These are phyloP conservation scores for Colletotrichum falcatum DNA, from an alignment of 2,329 filamentous ascomycete species.

Conservation along the genomic window DNA sequence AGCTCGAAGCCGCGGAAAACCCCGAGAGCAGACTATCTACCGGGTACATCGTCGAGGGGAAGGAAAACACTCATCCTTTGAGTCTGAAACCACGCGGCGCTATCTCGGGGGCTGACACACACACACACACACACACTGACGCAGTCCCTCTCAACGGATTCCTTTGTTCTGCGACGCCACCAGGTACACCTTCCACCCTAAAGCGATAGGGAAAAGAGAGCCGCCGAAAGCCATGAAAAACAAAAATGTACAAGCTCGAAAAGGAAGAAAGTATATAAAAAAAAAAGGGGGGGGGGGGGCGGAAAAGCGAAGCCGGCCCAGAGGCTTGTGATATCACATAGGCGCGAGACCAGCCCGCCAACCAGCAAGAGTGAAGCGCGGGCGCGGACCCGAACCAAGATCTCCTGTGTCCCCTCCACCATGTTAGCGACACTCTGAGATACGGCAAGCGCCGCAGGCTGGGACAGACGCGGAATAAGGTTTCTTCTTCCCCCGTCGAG, in stretches of 20 bases:
- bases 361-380: not conserved
- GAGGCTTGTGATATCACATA: conserved; percentile 1
- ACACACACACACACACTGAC: not conserved
- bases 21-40: not conserved
- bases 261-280: not conserved
- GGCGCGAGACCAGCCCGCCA: not conserved
- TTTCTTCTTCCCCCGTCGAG: not conserved
- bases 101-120: not conserved
- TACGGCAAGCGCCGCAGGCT: not conserved
- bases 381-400: conserved; percentile 5
- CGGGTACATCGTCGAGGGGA: not conserved
- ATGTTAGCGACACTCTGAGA: conserved; percentile 1
- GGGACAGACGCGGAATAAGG: not conserved
- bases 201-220: not conserved
- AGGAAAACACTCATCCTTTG: not conserved
- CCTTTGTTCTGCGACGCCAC: conserved; percentile 8
- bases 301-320: not conserved
- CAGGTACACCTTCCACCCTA: not conserved
- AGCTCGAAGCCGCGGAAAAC: not conserved
- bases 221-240: not conserved
- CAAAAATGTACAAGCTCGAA: not conserved
- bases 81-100: conserved; percentile 31
- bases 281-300: not conserved
- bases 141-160: conserved; percentile 1
- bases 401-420: not conserved